Evolutionary conservation across 2,329 filamentous ascomycete genomes (phyloP), one percentile per base, ranked within the genome.

Genomic region (Lachnellula cervina): DNA sequence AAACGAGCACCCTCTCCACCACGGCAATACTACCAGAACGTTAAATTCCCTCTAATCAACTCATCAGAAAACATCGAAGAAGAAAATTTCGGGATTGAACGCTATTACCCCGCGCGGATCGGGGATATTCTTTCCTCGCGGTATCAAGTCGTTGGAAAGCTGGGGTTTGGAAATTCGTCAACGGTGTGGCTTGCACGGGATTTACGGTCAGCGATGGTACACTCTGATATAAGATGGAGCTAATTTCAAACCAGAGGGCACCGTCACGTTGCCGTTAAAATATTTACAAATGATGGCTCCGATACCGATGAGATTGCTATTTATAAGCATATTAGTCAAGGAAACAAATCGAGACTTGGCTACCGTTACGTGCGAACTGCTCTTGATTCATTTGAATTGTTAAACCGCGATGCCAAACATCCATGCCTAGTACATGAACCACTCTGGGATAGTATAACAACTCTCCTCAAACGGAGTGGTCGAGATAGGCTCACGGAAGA

Each of bases 371-470:
- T 74, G 3, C 68, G 72, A 34, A 51, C 61, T 9, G 59, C 73
- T 0, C 64, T 74, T 0, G 73, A 73, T 60, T 68, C 62, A 11
- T 76, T 75, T 53, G 58, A 71, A 5, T 51, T 75, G 5, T 23
- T 51, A 9, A 69, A 72, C 3, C 67, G 71, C 3, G 68, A 70
- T 19, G 68, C 68, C 3, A 53, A 52, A 19, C 72, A 76, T 47
- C 61, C 57, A 32, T 72, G 70, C 51, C 60, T 76, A 0, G 68
- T 73, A 13, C 71, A 75, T 64, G 68, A 66, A 7, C 74, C 73
- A 16, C 65, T 78, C 21, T 76, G 71, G 68, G 73, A 77, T 43
- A 78, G 70, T 63, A 60, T 74, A 0, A 54, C 66, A 46, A 62
- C 65, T 2, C 74, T 78, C 37, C 59, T 78, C 7, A 58, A 59